A percentile compares a stretch with the other conserved stretches of the same genome.
Conservation (phyloP, 768 basidiomycete genomes). For the Mycena belliarum region DNA sequence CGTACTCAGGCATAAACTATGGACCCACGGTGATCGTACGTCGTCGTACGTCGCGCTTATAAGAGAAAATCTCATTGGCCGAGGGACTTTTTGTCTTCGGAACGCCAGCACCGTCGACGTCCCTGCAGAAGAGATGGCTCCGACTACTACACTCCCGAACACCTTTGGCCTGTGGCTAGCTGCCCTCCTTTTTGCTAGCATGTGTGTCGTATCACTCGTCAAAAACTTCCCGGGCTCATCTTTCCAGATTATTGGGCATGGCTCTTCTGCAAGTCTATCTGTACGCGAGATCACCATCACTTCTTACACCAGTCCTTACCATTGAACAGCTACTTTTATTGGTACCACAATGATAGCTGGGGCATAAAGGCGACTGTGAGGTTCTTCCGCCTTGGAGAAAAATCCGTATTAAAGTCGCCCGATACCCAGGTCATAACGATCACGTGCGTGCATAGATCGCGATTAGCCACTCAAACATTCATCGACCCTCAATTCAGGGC, state of each 20-base stretch:
- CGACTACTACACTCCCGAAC: too few species aligned
- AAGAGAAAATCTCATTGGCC: too few species aligned
- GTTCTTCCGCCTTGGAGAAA: too few species aligned
- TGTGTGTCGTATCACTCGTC: background rate
- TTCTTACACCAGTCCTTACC: background rate
- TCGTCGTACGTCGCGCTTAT: too few species aligned
- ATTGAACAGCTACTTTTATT: background rate
- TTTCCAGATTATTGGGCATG: slow-evolving; percentile 2
- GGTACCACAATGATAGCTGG: background rate
- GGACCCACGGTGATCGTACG: too few species aligned
- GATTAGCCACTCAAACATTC: background rate
- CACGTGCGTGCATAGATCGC: background rate
- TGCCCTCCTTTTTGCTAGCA: too few species aligned
- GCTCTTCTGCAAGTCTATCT: slow-evolving; percentile 2
- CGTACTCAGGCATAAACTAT: too few species aligned
- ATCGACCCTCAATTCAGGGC: background rate
- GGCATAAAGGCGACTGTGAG: background rate
- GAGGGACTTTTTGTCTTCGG: too few species aligned
- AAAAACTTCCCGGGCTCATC: background rate
- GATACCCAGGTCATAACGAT: background rate
- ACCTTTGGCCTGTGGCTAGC: too few species aligned
- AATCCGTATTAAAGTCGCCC: too few species aligned
- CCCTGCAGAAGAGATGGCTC: too few species aligned
- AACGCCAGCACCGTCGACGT: too few species aligned
- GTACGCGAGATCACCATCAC: background rate